Base-by-base conservation (phyloP, 2,329 filamentous ascomycete species). In the Fonsecaea monophora region DNA sequence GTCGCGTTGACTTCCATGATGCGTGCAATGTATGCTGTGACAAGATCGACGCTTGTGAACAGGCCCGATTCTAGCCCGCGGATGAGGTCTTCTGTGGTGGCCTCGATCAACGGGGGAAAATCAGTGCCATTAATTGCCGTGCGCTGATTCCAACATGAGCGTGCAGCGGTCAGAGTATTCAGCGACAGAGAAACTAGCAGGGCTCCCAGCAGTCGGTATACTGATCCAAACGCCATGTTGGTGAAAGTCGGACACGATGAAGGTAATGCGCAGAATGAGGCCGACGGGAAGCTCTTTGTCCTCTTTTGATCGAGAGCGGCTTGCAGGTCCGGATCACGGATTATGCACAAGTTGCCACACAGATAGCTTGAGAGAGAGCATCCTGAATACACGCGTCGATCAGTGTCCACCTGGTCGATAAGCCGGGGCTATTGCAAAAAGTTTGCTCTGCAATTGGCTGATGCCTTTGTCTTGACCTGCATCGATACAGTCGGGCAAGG, bases 41-140 rank as follows among this genome's bases (percentile, higher is more conserved):
- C 85, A 18, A 89, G 76, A 64, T 88, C 83, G n/a, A 84, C 82
- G 71, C 84, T 87, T 1, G 82, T 85, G 68, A 85, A 88, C n/a
- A 79, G 76, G 2, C 80, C 80, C 18, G 75, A 75, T 53, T 82
- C 78, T 9, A 88, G 75, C 1, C 85, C 86, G 48, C 75, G 72
- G 32, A 78, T 75, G 25, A 88, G 77, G 30, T 86, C 81, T 53
- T 86, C 84, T 1, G 80, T 78, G 0, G 82, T 84, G 12, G 81
- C 85, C 70, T 86, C 80, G 18, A 85, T 77, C 35, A 88, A 75
- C 7, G 75, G 72, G 10, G 78, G 78, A 64, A 75, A 76, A 4
- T 64, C 50, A 34, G 69, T 65, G 6, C 68, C 69, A 32, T 66
- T 67, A 48, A 71, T 70, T 10, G 65, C 55, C 35, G 69, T 71